These are phyloP conservation scores for Tetracladium maxilliforme DNA, from an alignment of 2,329 filamentous ascomycete species.

Conservation along the genomic window DNA sequence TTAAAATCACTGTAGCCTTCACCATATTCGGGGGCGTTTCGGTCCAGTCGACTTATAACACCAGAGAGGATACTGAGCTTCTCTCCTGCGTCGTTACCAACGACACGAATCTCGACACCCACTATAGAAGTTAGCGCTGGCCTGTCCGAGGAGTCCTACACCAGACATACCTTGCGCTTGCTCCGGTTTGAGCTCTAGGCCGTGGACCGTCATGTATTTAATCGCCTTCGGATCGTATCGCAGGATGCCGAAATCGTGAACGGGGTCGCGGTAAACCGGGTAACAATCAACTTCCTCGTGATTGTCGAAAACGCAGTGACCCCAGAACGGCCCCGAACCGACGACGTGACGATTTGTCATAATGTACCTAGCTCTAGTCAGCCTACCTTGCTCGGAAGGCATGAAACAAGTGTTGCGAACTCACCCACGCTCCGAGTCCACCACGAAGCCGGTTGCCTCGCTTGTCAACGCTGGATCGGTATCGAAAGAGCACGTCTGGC, in stretches of 20 bases:
- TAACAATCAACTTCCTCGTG: slow-evolving; percentile 94
- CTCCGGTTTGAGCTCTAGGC: slow-evolving; percentile 70
- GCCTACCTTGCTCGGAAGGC: slow-evolving; percentile 2
- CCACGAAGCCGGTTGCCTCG: slow-evolving; percentile 94
- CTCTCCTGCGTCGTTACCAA: slow-evolving; percentile 96
- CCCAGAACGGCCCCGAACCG: slow-evolving; percentile 91
- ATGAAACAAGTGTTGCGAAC: no score
- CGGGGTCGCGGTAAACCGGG: slow-evolving; percentile 93
- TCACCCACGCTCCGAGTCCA: slow-evolving; percentile 79
- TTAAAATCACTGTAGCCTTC: slow-evolving; percentile 98
- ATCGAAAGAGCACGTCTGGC: slow-evolving; percentile 94
- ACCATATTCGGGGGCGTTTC: slow-evolving; percentile 94
- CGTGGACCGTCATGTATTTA: slow-evolving; percentile 87
- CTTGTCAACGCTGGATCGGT: slow-evolving; percentile 90
- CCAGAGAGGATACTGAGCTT: slow-evolving; percentile 96
- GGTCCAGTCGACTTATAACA: slow-evolving; percentile 88
- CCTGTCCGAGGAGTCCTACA: slow-evolving; percentile 19
- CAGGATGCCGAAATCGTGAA: slow-evolving; percentile 96
- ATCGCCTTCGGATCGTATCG: slow-evolving; percentile 92
- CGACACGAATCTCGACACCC: slow-evolving; percentile 87
- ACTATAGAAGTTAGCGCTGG: slow-evolving; percentile 37
- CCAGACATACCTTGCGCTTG: no score
- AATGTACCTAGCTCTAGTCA: slow-evolving; percentile 46
- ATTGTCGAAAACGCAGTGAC: slow-evolving; percentile 96
- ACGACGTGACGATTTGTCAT: slow-evolving; percentile 88